A percentile compares a stretch with the other conserved stretches of the same genome.
These are phyloP conservation scores for Camelina laxa DNA, from an alignment of 345 rosid genomes.

Conservation along the genomic window DNA sequence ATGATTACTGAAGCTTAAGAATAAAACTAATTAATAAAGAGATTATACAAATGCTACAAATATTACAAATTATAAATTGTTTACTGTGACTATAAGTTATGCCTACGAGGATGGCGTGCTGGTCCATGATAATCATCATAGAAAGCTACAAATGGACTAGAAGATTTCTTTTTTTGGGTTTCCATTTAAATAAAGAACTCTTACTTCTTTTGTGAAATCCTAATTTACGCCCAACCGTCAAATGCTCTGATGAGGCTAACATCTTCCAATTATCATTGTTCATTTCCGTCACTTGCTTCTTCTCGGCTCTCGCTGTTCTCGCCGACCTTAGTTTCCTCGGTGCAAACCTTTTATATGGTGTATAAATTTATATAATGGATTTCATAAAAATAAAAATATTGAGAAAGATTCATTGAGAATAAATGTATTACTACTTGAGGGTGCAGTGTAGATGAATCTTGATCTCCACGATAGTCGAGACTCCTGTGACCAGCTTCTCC, in stretches of 20 bases:
- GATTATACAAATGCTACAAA: conserved; percentile 11
- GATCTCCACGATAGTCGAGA: neutral
- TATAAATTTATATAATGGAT: neutral
- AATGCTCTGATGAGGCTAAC: conserved; percentile 12
- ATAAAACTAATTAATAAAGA: neutral
- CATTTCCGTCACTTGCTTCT: neutral
- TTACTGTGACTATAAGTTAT: conserved; percentile 30
- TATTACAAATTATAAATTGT: conserved; percentile 10
- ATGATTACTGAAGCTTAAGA: neutral
- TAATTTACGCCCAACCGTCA: conserved; percentile 27
- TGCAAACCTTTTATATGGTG: conserved; percentile 3
- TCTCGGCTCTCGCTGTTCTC: conserved; percentile 14
- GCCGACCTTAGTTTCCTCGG: conserved; percentile 25
- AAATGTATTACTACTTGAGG: conserved; percentile 2
- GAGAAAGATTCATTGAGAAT: neutral
- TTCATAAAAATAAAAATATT: neutral
- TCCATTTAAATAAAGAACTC: conserved; percentile 35
- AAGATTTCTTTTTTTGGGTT: conserved; percentile 34
- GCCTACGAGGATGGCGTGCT: conserved; percentile 39
- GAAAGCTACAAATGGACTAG: conserved; percentile 31
- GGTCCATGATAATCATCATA: conserved; percentile 42
- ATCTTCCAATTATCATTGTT: conserved; percentile 19
- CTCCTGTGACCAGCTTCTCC: conserved; percentile 27
- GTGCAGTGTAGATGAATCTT: conserved; percentile 14
- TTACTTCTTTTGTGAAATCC: conserved; percentile 37